Conservation (phyloP, 768 basidiomycete species). For the Macrolepiota dolichaula region DNA sequence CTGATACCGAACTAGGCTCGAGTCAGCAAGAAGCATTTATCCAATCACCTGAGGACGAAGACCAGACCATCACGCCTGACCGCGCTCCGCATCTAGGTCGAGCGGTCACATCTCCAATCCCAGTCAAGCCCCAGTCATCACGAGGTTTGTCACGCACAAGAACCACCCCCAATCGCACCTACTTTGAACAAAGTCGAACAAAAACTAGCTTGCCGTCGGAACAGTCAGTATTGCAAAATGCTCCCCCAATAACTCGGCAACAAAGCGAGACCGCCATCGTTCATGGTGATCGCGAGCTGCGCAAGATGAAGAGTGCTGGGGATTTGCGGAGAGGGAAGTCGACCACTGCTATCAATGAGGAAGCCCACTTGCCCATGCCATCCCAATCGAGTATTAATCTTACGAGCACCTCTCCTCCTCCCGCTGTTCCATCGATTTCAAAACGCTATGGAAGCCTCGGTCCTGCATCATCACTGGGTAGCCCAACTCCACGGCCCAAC, state of each 20-base stretch:
- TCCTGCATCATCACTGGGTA: conserved; percentile 38
- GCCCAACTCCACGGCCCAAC: conserved; percentile 32
- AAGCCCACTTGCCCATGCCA: conserved; percentile 30
- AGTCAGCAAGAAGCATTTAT: conserved; percentile 26
- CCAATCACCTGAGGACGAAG: conserved; percentile 54
- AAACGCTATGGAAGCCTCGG: conserved; percentile 73
- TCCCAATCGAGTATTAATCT: conserved; percentile 70
- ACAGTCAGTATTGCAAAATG: conserved; percentile 4
- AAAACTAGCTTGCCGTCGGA: conserved; percentile 22
- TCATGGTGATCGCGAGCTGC: conserved; percentile 56
- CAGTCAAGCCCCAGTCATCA: conserved; percentile 22
- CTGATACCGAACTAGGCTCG: conserved; percentile 49
- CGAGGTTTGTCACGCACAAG: conserved; percentile 65
- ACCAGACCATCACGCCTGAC: conserved; percentile 71
- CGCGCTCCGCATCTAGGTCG: conserved; percentile 53
- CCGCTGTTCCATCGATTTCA: conserved; percentile 31
- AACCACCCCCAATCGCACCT: conserved; percentile 68
- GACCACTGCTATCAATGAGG: conserved; percentile 24
- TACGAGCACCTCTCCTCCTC: conserved; percentile 32
- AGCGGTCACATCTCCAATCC: conserved; percentile 47
- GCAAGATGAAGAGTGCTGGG: conserved; percentile 86
- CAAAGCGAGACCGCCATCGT: conserved; percentile 37
- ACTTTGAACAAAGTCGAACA: conserved; percentile 41
- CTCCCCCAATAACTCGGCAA: conserved; percentile 11
- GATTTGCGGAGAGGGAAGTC: conserved; percentile 57